These are phyloP conservation scores for Spathaspora arborariae DNA, from an alignment of 805 yeast genomes.

Conservation along the genomic window DNA sequence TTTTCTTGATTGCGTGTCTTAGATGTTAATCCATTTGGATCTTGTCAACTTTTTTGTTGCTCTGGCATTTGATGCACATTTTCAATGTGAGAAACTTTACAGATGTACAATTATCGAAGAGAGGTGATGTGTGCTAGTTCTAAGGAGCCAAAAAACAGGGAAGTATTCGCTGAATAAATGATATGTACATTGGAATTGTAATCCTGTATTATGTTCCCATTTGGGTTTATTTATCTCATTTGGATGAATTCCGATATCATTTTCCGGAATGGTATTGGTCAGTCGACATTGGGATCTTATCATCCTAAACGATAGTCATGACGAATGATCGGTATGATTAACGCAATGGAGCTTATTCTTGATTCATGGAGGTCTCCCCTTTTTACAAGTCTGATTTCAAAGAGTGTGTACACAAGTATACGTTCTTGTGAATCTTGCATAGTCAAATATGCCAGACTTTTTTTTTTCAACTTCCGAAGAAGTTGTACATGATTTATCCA, in stretches of 20 bases:
- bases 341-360: slow-evolving; percentile 90
- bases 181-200: not conserved
- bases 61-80: slow-evolving; percentile 12
- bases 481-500: slow-evolving; percentile 12
- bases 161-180: not conserved
- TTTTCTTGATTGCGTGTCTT: not conserved
- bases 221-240: slow-evolving; percentile 13
- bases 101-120: not conserved
- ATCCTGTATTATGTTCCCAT: slow-evolving; percentile 10
- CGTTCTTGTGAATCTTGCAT: slow-evolving; percentile 37
- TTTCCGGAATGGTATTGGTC: slow-evolving; percentile 4
- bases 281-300: slow-evolving; percentile 62
- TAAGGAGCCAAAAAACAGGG: not conserved
- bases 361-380: slow-evolving; percentile 55
- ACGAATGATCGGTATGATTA: slow-evolving; percentile 51
- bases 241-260: slow-evolving; percentile 15
- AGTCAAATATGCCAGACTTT: slow-evolving; percentile 66
- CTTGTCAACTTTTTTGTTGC: slow-evolving; percentile 15
- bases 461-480: slow-evolving; percentile 19
- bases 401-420: not conserved
- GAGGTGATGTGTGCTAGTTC: not conserved
- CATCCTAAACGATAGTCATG: slow-evolving; percentile 72
- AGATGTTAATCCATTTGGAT: slow-evolving; percentile 17
- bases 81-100: not conserved
- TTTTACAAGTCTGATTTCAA: slow-evolving; percentile 2